These are phyloP conservation scores for Ganoderma multipileum DNA, from an alignment of 1,284 basidiomycete species.

Conservation along the genomic window DNA sequence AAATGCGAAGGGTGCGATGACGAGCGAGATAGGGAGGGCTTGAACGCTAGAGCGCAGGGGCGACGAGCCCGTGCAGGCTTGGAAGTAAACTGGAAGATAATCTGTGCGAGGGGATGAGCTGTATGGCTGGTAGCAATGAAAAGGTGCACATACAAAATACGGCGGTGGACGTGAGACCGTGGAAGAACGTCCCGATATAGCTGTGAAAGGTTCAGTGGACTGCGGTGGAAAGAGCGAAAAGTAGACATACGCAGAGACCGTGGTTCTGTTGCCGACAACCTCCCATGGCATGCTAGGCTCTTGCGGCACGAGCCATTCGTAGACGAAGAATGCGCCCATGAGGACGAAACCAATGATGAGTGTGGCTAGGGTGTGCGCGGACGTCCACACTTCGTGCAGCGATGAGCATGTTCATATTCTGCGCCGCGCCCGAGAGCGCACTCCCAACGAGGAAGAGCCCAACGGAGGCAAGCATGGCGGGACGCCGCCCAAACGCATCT, in stretches of 20 bases:
- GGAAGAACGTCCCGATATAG: conserved; percentile 35
- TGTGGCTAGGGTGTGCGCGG: conserved; percentile 29
- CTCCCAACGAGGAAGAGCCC: conserved; percentile 44
- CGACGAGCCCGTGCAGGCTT: conserved; percentile 14
- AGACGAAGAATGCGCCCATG: conserved; percentile 28
- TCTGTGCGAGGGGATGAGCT: conserved; percentile 32
- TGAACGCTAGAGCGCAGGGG: conserved; percentile 12
- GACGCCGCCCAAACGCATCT: conserved; percentile 44
- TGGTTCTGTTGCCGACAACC: conserved; percentile 41
- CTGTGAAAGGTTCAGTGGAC: conserved; percentile 4
- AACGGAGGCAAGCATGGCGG: conserved; percentile 39
- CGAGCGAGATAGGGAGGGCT: conserved; percentile 26
- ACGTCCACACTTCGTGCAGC: conserved; percentile 25
- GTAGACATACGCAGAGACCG: conserved; percentile 36
- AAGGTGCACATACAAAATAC: conserved; percentile 33
- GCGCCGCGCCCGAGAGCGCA: conserved; percentile 41
- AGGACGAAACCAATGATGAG: conserved; percentile 32
- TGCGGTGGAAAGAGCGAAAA: background rate
- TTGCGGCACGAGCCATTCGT: conserved; percentile 22
- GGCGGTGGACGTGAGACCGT: conserved; percentile 19
- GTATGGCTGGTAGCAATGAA: conserved; percentile 25
- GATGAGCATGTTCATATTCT: conserved; percentile 45
- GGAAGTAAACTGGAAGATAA: conserved; percentile 19
- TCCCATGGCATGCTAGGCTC: conserved; percentile 36
- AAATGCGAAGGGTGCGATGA: conserved; percentile 35